These are phyloP conservation scores for Solanum hybrid DNA, from an alignment of 305 asterid genomes.

Conservation along the genomic window DNA sequence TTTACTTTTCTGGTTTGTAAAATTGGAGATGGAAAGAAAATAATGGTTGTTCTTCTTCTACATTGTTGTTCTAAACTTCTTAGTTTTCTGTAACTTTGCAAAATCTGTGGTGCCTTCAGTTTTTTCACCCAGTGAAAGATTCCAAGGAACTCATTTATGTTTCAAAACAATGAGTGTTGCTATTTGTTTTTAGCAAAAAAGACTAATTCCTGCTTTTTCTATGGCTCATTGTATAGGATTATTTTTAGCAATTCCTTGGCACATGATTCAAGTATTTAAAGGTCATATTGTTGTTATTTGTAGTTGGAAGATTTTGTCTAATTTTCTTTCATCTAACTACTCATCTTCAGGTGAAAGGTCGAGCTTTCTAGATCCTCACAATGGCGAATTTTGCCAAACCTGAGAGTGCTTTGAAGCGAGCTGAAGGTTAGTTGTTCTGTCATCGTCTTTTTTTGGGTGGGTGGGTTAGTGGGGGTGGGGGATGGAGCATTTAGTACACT, in stretches of 20 bases:
- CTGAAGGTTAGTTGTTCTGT: constrained; percentile 22
- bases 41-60: not conserved
- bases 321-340: not conserved
- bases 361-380: not conserved
- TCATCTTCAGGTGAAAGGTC: constrained; percentile 8
- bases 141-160: not conserved
- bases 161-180: not conserved
- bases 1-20: not conserved
- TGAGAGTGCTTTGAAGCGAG: constrained; percentile 33
- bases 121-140: not conserved
- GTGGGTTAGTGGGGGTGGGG: not conserved
- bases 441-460: not conserved
- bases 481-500: not conserved
- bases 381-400: constrained; percentile 30
- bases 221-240: not conserved
- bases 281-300: not conserved
- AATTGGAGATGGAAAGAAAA: not conserved
- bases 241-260: not conserved
- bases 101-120: not conserved
- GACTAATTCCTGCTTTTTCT: not conserved
- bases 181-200: not conserved
- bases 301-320: not conserved
- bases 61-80: not conserved
- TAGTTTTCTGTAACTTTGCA: not conserved
- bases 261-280: not conserved